Evolutionary conservation across 352 stramenopile species (phyloP).

Genomic region (Aphanomyces astaci): DNA sequence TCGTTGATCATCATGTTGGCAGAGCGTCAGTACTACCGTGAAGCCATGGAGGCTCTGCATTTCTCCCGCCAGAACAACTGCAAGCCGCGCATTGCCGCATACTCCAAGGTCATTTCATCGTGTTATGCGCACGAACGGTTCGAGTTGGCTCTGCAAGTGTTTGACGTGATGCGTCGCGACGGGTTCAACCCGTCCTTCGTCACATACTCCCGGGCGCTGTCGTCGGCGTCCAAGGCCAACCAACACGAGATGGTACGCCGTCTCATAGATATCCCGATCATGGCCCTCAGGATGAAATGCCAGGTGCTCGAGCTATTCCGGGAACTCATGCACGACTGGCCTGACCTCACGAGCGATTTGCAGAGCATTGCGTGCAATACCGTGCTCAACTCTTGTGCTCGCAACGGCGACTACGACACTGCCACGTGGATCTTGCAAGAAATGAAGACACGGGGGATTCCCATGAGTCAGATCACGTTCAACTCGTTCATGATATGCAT

Average conservation of each 20-base stretch:
- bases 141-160: constrained; percentile 64
- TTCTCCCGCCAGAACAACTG: constrained; percentile 57
- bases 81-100: constrained; percentile 72
- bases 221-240: constrained; percentile 60
- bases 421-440: constrained; percentile 52
- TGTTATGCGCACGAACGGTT: constrained; percentile 71
- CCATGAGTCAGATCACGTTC: constrained; percentile 45
- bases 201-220: constrained; percentile 79
- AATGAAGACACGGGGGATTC: constrained; percentile 34
- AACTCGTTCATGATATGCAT: constrained; percentile 74
- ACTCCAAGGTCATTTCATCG: constrained; percentile 68
- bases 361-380: constrained; percentile 69
- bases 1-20: constrained; percentile 58
- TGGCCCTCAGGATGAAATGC: neutral
- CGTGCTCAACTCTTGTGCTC: constrained; percentile 77
- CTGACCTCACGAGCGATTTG: constrained; percentile 47
- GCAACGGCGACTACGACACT: constrained; percentile 59
- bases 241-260: constrained; percentile 65
- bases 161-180: constrained; percentile 82
- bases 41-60: constrained; percentile 58
- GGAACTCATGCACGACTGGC: constrained; percentile 68
- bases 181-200: constrained; percentile 69
- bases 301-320: constrained; percentile 73
- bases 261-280: neutral
- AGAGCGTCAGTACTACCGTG: constrained; percentile 31